Conservation (phyloP, 179 eudicot species). For the Beta corolliflora region DNA sequence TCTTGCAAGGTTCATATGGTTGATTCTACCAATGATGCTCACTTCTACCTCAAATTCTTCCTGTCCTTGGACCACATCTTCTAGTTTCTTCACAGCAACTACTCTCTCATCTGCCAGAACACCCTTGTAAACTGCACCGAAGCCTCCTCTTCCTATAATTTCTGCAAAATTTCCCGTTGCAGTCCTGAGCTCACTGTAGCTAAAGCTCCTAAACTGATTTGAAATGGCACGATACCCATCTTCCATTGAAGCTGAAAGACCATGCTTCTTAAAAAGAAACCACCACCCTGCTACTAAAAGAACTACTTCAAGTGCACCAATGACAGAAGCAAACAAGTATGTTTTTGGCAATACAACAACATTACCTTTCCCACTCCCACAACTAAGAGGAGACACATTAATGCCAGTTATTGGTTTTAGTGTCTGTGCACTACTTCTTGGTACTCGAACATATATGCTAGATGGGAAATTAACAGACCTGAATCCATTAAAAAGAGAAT, state of each 20-base stretch:
- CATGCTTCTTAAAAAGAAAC: slow-evolving; percentile 38
- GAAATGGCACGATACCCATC: slow-evolving; percentile 50
- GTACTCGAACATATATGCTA: slow-evolving; percentile 41
- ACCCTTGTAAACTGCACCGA: slow-evolving; percentile 54
- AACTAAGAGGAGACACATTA: slow-evolving; percentile 23
- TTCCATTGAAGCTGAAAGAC: slow-evolving; percentile 41
- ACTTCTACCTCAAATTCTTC: slow-evolving; percentile 65
- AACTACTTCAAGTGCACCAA: slow-evolving; percentile 46
- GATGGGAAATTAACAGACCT: slow-evolving; percentile 29
- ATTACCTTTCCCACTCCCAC: slow-evolving; percentile 28
- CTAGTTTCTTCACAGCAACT: slow-evolving; percentile 57
- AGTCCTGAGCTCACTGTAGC: slow-evolving; percentile 49
- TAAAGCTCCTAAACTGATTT: slow-evolving; percentile 57
- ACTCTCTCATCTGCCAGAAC: slow-evolving; percentile 41
- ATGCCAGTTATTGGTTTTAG: not conserved
- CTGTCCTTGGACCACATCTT: slow-evolving; percentile 44
- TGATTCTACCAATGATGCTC: slow-evolving; percentile 52
- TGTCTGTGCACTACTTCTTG: slow-evolving; percentile 16
- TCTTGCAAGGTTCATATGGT: slow-evolving; percentile 58
- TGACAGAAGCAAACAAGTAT: slow-evolving; percentile 39
- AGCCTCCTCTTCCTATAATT: slow-evolving; percentile 51
- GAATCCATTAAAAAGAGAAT: slow-evolving; percentile 45
- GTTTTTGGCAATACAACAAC: slow-evolving; percentile 21
- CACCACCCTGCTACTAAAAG: slow-evolving; percentile 38
- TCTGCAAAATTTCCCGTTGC: slow-evolving; percentile 44